Percentiles rank a stretch among this genome's conserved stretches.
Conservation (phyloP, 2,329 filamentous ascomycete species). For the Podosphaera fusca region DNA sequence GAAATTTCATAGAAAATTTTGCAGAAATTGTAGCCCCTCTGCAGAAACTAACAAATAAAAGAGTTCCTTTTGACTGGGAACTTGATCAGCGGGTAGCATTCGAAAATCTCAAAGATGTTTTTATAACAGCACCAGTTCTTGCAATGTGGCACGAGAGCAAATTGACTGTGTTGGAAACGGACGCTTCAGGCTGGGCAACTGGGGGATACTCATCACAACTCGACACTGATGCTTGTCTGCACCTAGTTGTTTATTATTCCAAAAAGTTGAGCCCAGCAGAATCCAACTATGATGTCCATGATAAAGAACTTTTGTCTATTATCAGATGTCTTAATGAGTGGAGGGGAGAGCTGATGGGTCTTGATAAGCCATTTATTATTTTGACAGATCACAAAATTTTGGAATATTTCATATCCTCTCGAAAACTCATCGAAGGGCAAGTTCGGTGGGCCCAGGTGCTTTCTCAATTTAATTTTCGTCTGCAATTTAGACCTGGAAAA, state of each 20-base stretch:
- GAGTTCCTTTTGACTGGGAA: background rate
- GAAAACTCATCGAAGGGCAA: background rate
- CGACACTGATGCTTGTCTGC: background rate
- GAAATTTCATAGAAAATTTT: background rate
- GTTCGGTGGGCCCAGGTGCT: background rate
- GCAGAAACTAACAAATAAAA: background rate
- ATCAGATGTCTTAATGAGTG: no score
- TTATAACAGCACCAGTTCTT: background rate
- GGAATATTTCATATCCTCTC: background rate
- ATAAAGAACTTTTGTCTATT: no score
- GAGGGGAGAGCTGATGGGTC: no score
- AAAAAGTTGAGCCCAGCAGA: background rate
- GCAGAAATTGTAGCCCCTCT: background rate
- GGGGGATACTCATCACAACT: background rate
- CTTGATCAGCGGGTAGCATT: background rate
- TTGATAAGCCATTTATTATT: background rate
- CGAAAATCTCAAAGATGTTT: background rate
- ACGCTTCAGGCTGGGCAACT: background rate
- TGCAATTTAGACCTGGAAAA: background rate
- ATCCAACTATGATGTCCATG: no score
- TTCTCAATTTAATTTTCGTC: background rate
- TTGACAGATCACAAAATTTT: background rate
- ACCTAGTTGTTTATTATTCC: background rate
- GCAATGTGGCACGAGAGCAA: background rate
- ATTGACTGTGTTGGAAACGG: background rate